Evolutionary conservation across 768 basidiomycete species (phyloP), one percentile per base, ranked within the genome.

Genomic region (Lentinula boryana): DNA sequence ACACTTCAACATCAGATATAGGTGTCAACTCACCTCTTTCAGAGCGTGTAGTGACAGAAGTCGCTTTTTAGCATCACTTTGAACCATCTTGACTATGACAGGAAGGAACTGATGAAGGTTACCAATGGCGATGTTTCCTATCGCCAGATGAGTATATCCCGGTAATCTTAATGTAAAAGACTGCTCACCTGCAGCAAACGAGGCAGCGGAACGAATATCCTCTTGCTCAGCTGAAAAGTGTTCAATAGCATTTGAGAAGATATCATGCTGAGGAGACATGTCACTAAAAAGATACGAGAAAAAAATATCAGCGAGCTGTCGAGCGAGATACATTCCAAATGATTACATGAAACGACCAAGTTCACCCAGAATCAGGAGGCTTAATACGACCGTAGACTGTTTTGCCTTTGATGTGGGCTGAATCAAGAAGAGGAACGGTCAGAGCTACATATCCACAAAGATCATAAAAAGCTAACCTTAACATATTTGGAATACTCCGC

Each of bases 41-140:
- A 98, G 76, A 9, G 96, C 93, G 68, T 98, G 93, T 27, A 99
- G 79, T 9, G 93, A 87, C 23, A 98, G 76, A 35, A 98, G 72
- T 9, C 94, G 84, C 68, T 88, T 93, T 73, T 88, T 86, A 9
- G 84, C 79, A 68, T 94, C 87, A 10, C 77, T 82, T 72, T 92
- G 81, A 48, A 89, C 80, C 65, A 92, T 81, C 66, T 87, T 86
- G 65, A 97, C 83, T 64, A 98, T 89, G 5, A 80, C 79, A 31
- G 94, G 93, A 3, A 98, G 79, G 82, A 94, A 97, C 67, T 87
- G 84, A 12, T 86, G 84, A 23, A 95, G 78, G 67, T 93, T 96
- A 4, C 97, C 97, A 43, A 98, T 95, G 12, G 95, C 92, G 54
- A 99, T 91, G 70, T 98, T 98, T 40, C 95, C 95, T 90, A 62